Conservation (phyloP, 1,284 basidiomycete species). For the Cystobasidiaceae sp. region DNA sequence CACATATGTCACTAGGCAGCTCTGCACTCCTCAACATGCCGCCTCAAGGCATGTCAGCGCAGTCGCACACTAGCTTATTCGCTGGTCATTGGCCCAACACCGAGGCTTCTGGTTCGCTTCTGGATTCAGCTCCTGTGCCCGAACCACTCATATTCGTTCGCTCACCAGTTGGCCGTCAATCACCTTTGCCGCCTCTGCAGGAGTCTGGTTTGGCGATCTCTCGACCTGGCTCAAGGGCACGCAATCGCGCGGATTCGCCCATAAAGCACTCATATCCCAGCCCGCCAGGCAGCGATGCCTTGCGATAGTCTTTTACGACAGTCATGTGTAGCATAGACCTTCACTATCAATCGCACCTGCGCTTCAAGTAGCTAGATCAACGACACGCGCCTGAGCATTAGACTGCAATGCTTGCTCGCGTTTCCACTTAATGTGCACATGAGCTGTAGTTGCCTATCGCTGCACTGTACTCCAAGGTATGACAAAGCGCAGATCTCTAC, state of each 20-base stretch:
- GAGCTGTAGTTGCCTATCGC: too few relatives aligned
- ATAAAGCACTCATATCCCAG: not conserved
- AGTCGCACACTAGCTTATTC: too few relatives aligned
- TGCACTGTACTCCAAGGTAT: too few relatives aligned
- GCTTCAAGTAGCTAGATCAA: too few relatives aligned
- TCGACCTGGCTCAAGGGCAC: slow-evolving; percentile 14
- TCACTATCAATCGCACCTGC: too few relatives aligned
- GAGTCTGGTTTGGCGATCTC: slow-evolving; percentile 25
- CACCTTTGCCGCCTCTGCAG: slow-evolving; percentile 5
- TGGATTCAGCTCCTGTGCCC: not conserved
- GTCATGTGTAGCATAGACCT: not conserved
- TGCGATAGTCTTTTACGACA: not conserved
- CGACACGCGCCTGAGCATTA: too few relatives aligned
- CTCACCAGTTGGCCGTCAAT: slow-evolving; percentile 8
- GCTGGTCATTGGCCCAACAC: not conserved
- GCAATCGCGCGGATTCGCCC: slow-evolving; percentile 5
- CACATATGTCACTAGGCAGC: not conserved
- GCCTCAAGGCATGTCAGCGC: too few relatives aligned
- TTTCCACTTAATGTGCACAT: too few relatives aligned
- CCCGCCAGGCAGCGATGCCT: not conserved
- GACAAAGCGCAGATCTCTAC: too few relatives aligned
- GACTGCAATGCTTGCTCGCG: too few relatives aligned
- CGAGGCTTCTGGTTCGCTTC: not conserved
- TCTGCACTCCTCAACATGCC: slow-evolving; percentile 23
- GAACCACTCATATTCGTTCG: slow-evolving; percentile 23